A percentile compares a stretch with the other conserved stretches of the same genome.
Evolutionary conservation across 148 eudicot genomes (phyloP).

Genomic region (Diospyros lotus): DNA sequence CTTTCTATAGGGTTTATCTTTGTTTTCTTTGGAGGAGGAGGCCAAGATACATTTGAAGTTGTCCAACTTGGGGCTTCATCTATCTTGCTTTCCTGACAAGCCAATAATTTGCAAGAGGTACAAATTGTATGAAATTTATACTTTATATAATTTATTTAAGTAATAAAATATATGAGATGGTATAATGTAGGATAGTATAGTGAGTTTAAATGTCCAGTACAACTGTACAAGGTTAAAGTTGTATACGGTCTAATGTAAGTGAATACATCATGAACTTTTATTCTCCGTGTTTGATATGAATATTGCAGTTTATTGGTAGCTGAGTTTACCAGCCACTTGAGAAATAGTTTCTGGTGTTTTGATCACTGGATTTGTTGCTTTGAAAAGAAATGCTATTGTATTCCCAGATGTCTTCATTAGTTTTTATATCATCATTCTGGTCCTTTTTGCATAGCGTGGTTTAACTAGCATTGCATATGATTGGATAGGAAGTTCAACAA

Average conservation of each 20-base stretch:
- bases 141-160: background rate
- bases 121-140: background rate
- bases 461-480: background rate
- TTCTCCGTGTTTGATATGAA: background rate
- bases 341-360: background rate
- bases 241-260: too few relatives aligned
- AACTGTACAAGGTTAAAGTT: background rate
- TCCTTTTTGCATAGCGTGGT: background rate
- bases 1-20: too few relatives aligned
- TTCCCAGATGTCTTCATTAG: background rate
- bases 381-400: background rate
- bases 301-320: background rate
- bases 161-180: background rate
- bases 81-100: background rate
- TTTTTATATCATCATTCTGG: background rate
- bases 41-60: background rate
- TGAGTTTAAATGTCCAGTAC: background rate
- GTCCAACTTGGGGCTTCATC: background rate
- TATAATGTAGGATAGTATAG: background rate
- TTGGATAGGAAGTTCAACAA: background rate
- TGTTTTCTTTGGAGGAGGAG: background rate
- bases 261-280: background rate
- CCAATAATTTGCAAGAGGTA: background rate
- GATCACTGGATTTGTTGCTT: background rate
- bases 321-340: background rate